Base-by-base conservation (phyloP, 192 early-diverging fungal genomes). In the Rhizoclosmatium sp. region DNA sequence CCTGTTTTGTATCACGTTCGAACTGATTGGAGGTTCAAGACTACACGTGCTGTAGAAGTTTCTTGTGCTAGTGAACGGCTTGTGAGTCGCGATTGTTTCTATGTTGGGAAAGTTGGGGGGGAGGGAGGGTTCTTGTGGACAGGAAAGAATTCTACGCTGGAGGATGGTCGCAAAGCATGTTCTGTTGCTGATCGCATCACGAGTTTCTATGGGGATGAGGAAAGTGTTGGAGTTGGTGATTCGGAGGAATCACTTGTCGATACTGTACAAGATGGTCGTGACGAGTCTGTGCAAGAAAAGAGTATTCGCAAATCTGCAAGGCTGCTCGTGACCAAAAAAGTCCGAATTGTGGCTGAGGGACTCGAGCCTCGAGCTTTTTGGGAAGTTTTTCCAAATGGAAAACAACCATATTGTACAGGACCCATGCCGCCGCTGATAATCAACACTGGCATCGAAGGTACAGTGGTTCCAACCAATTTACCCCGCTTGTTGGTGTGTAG, bases 61-160 rank as follows among this genome's bases (percentile, higher is more conserved):
- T 40, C 67, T 41, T 4, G 56, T 48, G 41, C 14, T 41, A 2
- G 16, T 39, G 14, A 41, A 61, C 74, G 65, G 14, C 70, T 90
- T 47, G 78, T 84, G 19, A 62, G 78, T n/a, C 51, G 85, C 12
- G 87, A 90, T 72, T 87, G 84, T 75, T 87, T 91, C 65, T 84
- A 82, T 60, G 14, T 90, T 1, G 70, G 75, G 41, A 14, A 62
- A 10, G 40, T 41, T 12, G 31, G 4, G 45, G 2, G 14, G 4
- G 70, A 75, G n/a, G 66, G 56, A 46, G 69, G 49, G 59, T 85
- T 79, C 54, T 47, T 89, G 56, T 89, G 85, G 85, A 83, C 79
- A 14, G 87, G 87, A 16, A 78, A 78, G 68, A 79, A 82, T 14
- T 75, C 82, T n/a, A 79, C 71, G 64, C 78, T 71, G 47, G 83